A percentile compares a stretch with the other conserved stretches of the same genome.
Conservation (phyloP, 2,329 filamentous ascomycete species). For the Cercospora sesami region DNA sequence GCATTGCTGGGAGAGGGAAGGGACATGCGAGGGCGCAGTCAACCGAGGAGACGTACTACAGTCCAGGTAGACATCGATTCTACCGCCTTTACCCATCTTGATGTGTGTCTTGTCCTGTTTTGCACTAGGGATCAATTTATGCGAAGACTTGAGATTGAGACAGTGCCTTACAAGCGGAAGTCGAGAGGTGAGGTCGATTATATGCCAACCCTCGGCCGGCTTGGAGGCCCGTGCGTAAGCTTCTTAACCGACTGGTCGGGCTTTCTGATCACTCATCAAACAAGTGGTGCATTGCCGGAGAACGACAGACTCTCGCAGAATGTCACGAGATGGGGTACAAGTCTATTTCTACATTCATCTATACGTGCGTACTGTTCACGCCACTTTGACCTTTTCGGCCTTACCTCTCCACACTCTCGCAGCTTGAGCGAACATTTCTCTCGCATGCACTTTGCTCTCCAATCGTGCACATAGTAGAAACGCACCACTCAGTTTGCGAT, state of each 20-base stretch:
- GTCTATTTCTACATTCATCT: conserved; percentile 14
- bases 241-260: neutral
- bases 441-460: conserved; percentile 78
- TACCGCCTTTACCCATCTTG: conserved; percentile 51
- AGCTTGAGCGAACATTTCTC: conserved; percentile 71
- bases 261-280: conserved; percentile 16
- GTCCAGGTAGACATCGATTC: conserved; percentile 68
- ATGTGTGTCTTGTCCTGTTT: too few relatives aligned
- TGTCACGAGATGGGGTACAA: conserved; percentile 2
- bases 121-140: neutral
- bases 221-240: neutral
- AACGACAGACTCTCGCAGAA: neutral
- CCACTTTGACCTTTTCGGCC: conserved; percentile 25
- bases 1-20: neutral
- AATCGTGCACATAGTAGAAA: conserved; percentile 88
- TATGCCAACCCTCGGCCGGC: neutral
- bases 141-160: neutral
- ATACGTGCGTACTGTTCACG: neutral
- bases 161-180: neutral
- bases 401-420: conserved; percentile 41
- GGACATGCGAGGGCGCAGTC: neutral
- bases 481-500: conserved; percentile 91
- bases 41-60: conserved; percentile 53
- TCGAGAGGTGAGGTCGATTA: conserved; percentile 10
- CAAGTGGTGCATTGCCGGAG: neutral